Conservation (phyloP, 257 asterid species). For the Rehmannia glutinosa region DNA sequence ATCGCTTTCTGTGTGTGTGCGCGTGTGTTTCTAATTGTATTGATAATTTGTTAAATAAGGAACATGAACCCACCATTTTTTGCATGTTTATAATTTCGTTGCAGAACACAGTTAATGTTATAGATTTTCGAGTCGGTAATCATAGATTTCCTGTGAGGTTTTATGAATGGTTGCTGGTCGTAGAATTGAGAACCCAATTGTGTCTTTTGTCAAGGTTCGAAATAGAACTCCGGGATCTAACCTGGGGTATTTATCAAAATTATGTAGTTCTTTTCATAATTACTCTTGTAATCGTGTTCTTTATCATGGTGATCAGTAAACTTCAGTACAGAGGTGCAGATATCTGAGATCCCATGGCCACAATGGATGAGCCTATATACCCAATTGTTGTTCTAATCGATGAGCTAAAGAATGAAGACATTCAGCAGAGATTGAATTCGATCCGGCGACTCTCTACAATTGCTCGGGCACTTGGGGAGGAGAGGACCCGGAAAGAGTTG, state of each 20-base stretch:
- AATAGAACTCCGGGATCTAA: neutral
- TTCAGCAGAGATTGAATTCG: conserved; percentile 57
- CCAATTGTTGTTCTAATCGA: conserved; percentile 71
- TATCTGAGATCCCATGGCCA: conserved; percentile 21
- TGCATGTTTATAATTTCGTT: neutral
- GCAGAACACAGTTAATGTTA: no score
- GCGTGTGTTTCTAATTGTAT: no score
- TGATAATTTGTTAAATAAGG: no score
- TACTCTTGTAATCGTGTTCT: no score
- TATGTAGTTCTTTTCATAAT: no score
- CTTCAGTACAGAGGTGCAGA: conserved; percentile 1
- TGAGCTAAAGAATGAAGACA: conserved; percentile 69
- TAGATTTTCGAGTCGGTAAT: neutral
- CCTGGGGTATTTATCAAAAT: no score
- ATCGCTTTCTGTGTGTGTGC: no score
- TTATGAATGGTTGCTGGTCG: neutral
- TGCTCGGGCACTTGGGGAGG: conserved; percentile 78
- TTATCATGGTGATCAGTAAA: neutral
- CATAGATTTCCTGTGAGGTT: neutral
- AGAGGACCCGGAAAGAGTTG: conserved; percentile 66
- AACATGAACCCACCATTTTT: neutral
- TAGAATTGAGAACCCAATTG: neutral
- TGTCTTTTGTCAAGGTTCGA: neutral
- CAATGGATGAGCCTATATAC: conserved; percentile 40
- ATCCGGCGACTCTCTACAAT: conserved; percentile 59